Percentiles rank a stretch among this genome's conserved stretches.
These are phyloP conservation scores for Fusarium camptoceras DNA, from an alignment of 2,329 filamentous ascomycete species.

Conservation along the genomic window DNA sequence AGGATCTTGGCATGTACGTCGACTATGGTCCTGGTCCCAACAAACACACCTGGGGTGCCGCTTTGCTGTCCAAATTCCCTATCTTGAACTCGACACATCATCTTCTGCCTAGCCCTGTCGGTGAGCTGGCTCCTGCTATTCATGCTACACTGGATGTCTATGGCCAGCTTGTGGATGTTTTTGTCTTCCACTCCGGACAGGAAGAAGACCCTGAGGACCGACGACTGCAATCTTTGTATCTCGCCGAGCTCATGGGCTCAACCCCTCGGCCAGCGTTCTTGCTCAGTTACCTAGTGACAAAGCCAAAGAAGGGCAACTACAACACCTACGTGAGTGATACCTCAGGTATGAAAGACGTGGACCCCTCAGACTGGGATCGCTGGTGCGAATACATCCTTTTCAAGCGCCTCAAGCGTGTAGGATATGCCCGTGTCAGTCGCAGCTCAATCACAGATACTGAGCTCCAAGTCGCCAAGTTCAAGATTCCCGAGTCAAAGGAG, in stretches of 20 bases:
- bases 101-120: conserved; percentile 90
- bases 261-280: conserved; percentile 84
- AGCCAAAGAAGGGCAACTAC: conserved; percentile 92
- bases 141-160: conserved; percentile 97
- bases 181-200: conserved; percentile 98
- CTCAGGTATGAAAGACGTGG: conserved; percentile 96
- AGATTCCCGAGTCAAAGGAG: conserved; percentile 75
- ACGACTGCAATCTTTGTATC: conserved; percentile 85
- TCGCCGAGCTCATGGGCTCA: conserved; percentile 87
- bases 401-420: conserved; percentile 85
- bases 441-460: conserved; percentile 97
- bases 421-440: conserved; percentile 89
- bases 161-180: conserved; percentile 88
- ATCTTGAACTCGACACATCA: conserved; percentile 98
- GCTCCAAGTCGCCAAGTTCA: conserved; percentile 95
- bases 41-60: conserved; percentile 98
- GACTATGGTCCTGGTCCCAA: conserved; percentile 97
- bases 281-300: conserved; percentile 92
- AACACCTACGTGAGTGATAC: conserved; percentile 89
- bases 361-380: conserved; percentile 91
- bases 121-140: conserved; percentile 94
- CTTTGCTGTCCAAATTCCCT: conserved; percentile 94
- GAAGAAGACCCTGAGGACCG: conserved; percentile 96
- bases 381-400: conserved; percentile 99
- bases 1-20: conserved; percentile 98